Conservation (phyloP, 805 yeast genomes). For the Teunomyces atbi region DNA sequence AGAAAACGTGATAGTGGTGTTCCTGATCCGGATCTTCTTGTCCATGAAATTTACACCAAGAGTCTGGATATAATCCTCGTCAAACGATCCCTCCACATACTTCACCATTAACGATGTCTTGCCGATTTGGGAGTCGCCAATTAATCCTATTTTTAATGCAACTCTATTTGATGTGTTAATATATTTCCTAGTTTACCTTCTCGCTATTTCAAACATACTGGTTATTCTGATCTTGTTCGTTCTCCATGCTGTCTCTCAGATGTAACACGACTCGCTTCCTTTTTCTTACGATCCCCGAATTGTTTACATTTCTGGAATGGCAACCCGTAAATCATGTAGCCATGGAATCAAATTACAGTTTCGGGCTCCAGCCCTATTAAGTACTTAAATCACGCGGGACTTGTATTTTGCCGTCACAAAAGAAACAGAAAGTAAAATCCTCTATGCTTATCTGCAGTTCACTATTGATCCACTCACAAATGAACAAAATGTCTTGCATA, state of each 20-base stretch:
- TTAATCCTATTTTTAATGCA: constrained; percentile 81
- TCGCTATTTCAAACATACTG: constrained; percentile 29
- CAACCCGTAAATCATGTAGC: background rate
- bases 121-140: constrained; percentile 96
- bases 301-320: constrained; percentile 3
- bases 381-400: background rate
- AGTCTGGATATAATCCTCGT: constrained; percentile 89
- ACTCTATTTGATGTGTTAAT: constrained; percentile 39
- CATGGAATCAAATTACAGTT: background rate
- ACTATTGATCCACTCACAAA: background rate
- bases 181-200: background rate
- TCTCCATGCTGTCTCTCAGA: constrained; percentile 7
- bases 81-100: constrained; percentile 92
- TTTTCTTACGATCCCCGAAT: background rate
- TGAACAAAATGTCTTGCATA: background rate
- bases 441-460: background rate
- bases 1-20: constrained; percentile 85
- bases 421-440: no score
- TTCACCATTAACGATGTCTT: constrained; percentile 96
- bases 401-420: background rate
- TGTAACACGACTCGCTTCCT: background rate
- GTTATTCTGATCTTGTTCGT: constrained; percentile 31
- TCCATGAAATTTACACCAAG: constrained; percentile 95
- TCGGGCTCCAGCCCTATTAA: background rate
- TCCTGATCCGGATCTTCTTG: constrained; percentile 75